phyloP scores from a whole-genome alignment of 345 rosid species.

The Eucalyptus tenuipes region DNA sequence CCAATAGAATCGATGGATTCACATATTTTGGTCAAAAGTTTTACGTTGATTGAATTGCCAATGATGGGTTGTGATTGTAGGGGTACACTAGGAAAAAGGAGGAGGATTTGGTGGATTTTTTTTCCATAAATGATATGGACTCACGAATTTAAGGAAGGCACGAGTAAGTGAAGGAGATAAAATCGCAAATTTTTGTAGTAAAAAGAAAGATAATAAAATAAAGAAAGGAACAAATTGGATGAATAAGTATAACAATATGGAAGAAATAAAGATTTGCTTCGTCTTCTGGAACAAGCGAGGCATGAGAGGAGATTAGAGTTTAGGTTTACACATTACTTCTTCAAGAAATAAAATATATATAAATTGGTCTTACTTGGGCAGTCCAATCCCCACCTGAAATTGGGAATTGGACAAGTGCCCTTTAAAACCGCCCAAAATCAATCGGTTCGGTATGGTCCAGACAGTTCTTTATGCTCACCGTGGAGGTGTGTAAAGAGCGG shows the following conservation, averaged over 20 bases:
- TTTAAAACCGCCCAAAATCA: accelerated
- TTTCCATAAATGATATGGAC: background rate
- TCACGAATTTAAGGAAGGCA: background rate
- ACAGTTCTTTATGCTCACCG: background rate
- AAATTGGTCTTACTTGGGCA: background rate
- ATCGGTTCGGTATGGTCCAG: accelerated
- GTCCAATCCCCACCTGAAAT: accelerated
- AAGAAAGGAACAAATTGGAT: background rate
- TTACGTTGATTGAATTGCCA: background rate
- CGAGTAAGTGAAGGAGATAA: no score
- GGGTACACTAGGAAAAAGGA: background rate
- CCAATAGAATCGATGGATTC: background rate
- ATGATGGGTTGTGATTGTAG: background rate
- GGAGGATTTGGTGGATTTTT: background rate
- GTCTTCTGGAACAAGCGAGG: accelerated
- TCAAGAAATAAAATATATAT: no score
- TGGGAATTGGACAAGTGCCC: accelerated
- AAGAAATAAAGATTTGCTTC: background rate
- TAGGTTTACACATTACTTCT: background rate
- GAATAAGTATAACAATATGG: background rate
- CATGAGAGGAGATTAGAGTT: background rate
- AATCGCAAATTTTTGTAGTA: no score
- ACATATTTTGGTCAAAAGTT: no score
- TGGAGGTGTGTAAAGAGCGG: background rate
- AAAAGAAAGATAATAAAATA: no score